Base-by-base conservation (phyloP, 345 rosid genomes). In the Anastatica hierochuntica region DNA sequence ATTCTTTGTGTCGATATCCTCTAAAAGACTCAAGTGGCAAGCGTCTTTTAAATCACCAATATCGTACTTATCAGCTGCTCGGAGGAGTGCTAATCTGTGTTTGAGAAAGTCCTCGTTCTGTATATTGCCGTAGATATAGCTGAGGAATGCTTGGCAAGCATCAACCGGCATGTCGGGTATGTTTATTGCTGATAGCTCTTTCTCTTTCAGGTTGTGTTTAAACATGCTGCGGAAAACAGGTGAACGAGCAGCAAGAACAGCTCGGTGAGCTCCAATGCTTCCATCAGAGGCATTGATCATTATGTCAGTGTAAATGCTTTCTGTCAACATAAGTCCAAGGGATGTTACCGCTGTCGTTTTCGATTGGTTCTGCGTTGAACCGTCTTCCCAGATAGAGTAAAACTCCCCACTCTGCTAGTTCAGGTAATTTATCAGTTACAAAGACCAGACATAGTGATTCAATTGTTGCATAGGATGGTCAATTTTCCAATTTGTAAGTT, bases 141-240 rank as follows among this genome's bases (percentile, higher is more conserved):
- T 44, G 19, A 92, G 83, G 38, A 92, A 78, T 8, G 90, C 83
- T 63, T 77, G 85, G 58, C 95, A 84, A 37, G 84, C 88, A 64
- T 79, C 90, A 5, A 84, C 69, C 1, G 94, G 63, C 95, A 87
- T 87, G 72, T 92, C 98, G 0, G 80, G 74, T 17, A 92, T 81
- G 62, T 82, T 69, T 56, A 92, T 72, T 1, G 77, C 72, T 15
- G 96, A 87, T 18, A 79, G 70, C 38, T 92, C 94, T 66, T 84
- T 87, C 74, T 92, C 98, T 75, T 81, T 85, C 69, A 92, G 82
- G 79, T 84, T 70, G 14, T 92, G 94, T 1, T 79, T 60, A 27
- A 90, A 87, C 96, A 90, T 90, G 81, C 94, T 74, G 49, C 43
- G 42, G 72, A 90, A 87, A 60, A 92, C 98, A 47, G 98, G 83